phyloP scores from a whole-genome alignment of 495 filamentous ascomycete genomes.

The Ramalina peruviana region DNA sequence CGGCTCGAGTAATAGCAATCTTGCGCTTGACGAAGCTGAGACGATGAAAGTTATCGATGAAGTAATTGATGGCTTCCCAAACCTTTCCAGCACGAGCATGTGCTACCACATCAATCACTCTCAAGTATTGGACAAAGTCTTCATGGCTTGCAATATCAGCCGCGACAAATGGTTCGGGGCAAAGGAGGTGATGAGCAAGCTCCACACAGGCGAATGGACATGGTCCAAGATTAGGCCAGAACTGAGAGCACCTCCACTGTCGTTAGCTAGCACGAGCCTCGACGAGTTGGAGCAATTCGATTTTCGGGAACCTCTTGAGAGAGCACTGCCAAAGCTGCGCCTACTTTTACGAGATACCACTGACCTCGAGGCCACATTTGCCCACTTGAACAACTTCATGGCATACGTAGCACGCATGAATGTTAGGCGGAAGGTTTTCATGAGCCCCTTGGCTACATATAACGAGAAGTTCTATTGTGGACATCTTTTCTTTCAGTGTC shows the following conservation, averaged over 20 bases:
- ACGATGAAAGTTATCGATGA: constrained; percentile 91
- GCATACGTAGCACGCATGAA: constrained; percentile 61
- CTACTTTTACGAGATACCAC: constrained; percentile 39
- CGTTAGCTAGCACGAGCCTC: constrained; percentile 74
- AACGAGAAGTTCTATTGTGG: constrained; percentile 89
- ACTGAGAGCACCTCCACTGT: constrained; percentile 62
- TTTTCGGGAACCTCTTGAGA: constrained; percentile 48
- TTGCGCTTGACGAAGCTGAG: constrained; percentile 88
- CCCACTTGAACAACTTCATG: constrained; percentile 62
- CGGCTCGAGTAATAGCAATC: constrained; percentile 60
- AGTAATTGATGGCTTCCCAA: constrained; percentile 69
- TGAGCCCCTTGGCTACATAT: constrained; percentile 73
- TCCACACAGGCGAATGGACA: constrained; percentile 69
- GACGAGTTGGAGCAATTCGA: constrained; percentile 87
- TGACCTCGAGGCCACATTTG: constrained; percentile 55
- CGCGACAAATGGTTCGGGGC: constrained; percentile 49
- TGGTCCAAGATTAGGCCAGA: constrained; percentile 81
- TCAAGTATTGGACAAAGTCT: constrained; percentile 64
- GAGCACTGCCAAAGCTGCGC: constrained; percentile 13
- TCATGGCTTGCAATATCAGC: constrained; percentile 77
- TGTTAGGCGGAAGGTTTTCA: constrained; percentile 63
- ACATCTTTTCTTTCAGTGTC: constrained; percentile 78
- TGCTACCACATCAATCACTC: constrained; percentile 92
- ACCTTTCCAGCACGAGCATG: constrained; percentile 52
- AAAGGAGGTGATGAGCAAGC: constrained; percentile 74